Base-by-base conservation (phyloP, 163 green algal species). In the Volvox carteri region DNA sequence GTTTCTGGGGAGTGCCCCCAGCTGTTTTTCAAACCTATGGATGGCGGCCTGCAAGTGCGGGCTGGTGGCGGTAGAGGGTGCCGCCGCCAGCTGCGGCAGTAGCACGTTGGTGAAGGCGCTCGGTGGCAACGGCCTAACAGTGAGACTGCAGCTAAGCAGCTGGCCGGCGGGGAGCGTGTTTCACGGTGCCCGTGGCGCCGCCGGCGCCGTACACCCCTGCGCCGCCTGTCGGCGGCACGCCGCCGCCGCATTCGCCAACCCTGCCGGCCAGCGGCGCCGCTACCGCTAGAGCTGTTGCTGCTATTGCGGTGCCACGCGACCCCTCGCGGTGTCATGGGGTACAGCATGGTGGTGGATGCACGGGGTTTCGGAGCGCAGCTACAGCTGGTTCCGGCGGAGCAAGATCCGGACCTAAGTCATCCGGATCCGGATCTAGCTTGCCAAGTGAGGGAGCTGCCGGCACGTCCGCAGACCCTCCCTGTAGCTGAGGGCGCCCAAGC, bases 301-400 rank as follows among this genome's bases (percentile, higher is more conserved):
- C 73, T 65, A 28, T 25, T 6, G 19, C 19, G 23, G 52, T 23
- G 4, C n/a, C 35, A 9, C 44, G 19, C 19, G 23, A 37, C 25
- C 4, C n/a, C 35, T 6, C 44, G 56, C 28, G 78, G 58, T 6
- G 58, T 39, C 2, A 76, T 65, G 25, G 78, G 58, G 4, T 56
- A 86, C 58, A 86, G 78, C n/a, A 86, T 86, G 78, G 78, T 86
- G 9, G 77, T 86, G 19, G 78, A 76, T 42, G 56, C 56, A 25
- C 28, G 56, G 39, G 78, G 78, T 12, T 86, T 86, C 41, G 78
- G 78, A 35, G 56, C 78, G 8, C 39, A 62, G 78, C 56, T 76
- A 12, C 5, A 58, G 37, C 39, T 50, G 56, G 56, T 76, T 8
- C 52, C 73, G 54, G 50, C 77, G 77, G 72, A 60, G 30, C 42